These are phyloP conservation scores for Pyrenula massariospora DNA, from an alignment of 495 filamentous ascomycete species.

Conservation along the genomic window DNA sequence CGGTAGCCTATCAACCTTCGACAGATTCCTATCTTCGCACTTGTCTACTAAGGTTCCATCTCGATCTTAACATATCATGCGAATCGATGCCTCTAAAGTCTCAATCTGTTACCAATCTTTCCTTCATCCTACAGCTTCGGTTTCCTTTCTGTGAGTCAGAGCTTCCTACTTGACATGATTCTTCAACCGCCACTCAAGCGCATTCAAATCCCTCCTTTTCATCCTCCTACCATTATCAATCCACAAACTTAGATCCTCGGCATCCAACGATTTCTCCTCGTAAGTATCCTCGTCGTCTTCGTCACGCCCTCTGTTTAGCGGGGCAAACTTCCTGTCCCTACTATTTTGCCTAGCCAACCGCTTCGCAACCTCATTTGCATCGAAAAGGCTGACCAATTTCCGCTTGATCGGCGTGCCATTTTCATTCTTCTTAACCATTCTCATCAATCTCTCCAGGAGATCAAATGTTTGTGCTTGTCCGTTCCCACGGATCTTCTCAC, in stretches of 20 bases:
- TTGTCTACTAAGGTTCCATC: too few species aligned
- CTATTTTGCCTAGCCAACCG: conserved; percentile 33
- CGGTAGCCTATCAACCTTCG: too few species aligned
- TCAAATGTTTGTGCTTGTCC: conserved; percentile 11
- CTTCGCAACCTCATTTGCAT: conserved; percentile 64
- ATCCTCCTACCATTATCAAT: background rate
- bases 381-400: conserved; percentile 51
- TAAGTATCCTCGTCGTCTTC: background rate
- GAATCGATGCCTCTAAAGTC: too few species aligned
- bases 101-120: too few species aligned
- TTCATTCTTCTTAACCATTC: conserved; percentile 12
- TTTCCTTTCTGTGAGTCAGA: too few species aligned
- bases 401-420: conserved; percentile 27
- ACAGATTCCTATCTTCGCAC: too few species aligned
- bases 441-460: conserved; percentile 9
- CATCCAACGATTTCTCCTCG: background rate
- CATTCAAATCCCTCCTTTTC: background rate
- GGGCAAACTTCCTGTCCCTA: background rate
- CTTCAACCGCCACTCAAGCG: background rate
- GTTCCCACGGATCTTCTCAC: conserved; percentile 1
- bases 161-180: too few species aligned
- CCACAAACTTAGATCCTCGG: background rate
- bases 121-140: too few species aligned
- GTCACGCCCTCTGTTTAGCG: background rate
- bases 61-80: too few species aligned